Base-by-base conservation (phyloP, 495 filamentous ascomycete species). In the Patellaria atrata region DNA sequence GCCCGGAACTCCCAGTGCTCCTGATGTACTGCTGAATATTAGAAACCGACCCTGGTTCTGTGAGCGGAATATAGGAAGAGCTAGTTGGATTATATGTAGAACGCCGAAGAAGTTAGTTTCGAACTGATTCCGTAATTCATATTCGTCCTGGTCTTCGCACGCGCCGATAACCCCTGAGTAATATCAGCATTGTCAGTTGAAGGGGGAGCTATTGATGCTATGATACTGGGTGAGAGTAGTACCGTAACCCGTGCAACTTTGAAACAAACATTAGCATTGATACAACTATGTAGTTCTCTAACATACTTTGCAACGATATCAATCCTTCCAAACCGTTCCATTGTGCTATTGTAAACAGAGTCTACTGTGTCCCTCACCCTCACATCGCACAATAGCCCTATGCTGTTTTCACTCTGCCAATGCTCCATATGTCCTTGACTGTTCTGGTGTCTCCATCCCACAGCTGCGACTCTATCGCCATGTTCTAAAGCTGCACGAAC, bases 61-160 rank as follows among this genome's bases (percentile, higher is more conserved):
- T 38, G 74, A 67, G 15, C 89, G 74, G 54, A 96, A 94, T 61
- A 94, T 83, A 0, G 84, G 82, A 20, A 94, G 56, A 14, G 75
- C 81, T n/a, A 80, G 59, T 55, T 93, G 82, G 40, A 94, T 78
- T 47, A 97, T 96, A 53, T 94, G 78, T 40, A 94, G 52, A 0
- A 83, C 87, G 35, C 89, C 89, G 57, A 85, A 83, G 61, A 93
- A 91, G 54, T 97, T 97, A 20, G 85, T 94, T 58, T 87, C 80
- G 57, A 96, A 94, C 55, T 96, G 87, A 52, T 87, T 89, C 40
- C 83, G 78, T 42, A 97, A 76, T 45, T 96, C 87, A 54, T 81
- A 76, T 48, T 89, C 82, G 58, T 92, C 83, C 58, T 96, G 89
- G 60, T 94, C 89, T 59, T 97, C 89, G 59, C 84, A 94, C 2